Percentiles rank a stretch among this genome's conserved stretches.
Conservation (phyloP, 495 filamentous ascomycete species). For the Aspergillus taichungensis region DNA sequence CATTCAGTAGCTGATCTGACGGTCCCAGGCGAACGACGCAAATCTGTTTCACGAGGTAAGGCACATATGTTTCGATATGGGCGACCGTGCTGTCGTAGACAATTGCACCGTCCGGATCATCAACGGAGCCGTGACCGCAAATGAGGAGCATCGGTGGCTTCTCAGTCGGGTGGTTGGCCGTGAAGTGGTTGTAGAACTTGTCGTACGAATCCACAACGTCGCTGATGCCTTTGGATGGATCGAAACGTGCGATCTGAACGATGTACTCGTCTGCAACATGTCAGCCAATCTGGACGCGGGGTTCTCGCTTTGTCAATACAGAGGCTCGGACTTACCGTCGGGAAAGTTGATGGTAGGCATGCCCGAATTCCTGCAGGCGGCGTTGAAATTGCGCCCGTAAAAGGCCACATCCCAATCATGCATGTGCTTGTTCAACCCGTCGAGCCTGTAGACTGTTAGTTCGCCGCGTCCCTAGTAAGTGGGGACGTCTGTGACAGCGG, state of each 20-base stretch:
- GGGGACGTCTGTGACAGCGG: too few relatives aligned
- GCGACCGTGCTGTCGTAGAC: constrained; percentile 66
- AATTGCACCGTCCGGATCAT: constrained; percentile 70
- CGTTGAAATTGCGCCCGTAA: constrained; percentile 69
- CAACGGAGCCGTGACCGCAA: constrained; percentile 72
- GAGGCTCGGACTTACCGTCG: constrained; percentile 32
- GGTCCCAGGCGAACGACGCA: constrained; percentile 71
- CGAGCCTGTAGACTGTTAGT: constrained; percentile 47
- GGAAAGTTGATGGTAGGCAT: constrained; percentile 62
- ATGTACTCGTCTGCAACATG: constrained; percentile 55
- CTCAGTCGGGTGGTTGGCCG: constrained; percentile 28
- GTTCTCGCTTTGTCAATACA: too few relatives aligned
- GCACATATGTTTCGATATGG: constrained; percentile 50
- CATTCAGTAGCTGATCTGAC: constrained; percentile 75
- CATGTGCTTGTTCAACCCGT: constrained; percentile 77
- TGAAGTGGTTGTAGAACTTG: constrained; percentile 56
- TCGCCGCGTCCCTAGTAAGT: background rate
- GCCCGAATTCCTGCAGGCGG: constrained; percentile 42
- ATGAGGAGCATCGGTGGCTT: constrained; percentile 67
- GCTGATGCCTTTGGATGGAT: constrained; percentile 78
- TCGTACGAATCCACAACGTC: constrained; percentile 73
- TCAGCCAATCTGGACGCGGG: background rate
- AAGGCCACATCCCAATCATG: constrained; percentile 65
- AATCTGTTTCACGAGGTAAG: constrained; percentile 47
- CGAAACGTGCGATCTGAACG: constrained; percentile 76